phyloP scores from a whole-genome alignment of 441 rosid species.

The Raphanus hybrid region DNA sequence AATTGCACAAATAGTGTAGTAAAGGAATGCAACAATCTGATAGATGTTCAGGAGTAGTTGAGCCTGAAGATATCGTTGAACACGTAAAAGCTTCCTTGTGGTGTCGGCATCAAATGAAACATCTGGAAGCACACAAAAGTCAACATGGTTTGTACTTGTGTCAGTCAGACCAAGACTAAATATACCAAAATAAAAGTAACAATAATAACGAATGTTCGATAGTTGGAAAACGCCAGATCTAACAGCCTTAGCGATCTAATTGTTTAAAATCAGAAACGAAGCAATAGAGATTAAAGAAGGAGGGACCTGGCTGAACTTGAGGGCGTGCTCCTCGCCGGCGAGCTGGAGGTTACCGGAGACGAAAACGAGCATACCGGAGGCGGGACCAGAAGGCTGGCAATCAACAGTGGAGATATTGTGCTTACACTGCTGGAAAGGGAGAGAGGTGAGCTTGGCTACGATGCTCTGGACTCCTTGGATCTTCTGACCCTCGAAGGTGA shows the following conservation, averaged over 20 bases:
- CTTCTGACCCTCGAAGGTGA: conserved; percentile 95
- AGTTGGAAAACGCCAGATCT: conserved; percentile 15
- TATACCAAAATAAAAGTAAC: not conserved
- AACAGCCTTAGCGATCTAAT: conserved; percentile 22
- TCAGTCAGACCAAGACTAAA: conserved; percentile 25
- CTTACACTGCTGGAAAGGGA: conserved; percentile 94
- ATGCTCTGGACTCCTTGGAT: conserved; percentile 79
- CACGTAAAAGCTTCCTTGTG: conserved; percentile 94
- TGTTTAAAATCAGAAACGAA: not conserved
- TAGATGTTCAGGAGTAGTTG: conserved; percentile 78
- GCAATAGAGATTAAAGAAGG: not conserved
- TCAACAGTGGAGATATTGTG: conserved; percentile 84
- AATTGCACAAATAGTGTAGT: too few species aligned
- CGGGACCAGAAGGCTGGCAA: conserved; percentile 96
- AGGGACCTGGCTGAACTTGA: conserved; percentile 90
- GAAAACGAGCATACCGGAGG: conserved; percentile 94
- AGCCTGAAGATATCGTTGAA: conserved; percentile 95
- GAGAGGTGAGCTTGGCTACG: conserved; percentile 78
- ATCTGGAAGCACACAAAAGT: conserved; percentile 53
- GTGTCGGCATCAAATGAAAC: conserved; percentile 99
- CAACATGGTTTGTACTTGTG: not conserved
- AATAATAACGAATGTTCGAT: not conserved
- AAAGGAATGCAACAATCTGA: too few species aligned
- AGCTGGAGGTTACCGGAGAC: conserved; percentile 95
- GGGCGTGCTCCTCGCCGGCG: conserved; percentile 88